A percentile compares a stretch with the other conserved stretches of the same genome.
Evolutionary conservation across 2,329 filamentous ascomycete species (phyloP).

Genomic region (Apiospora koreana): DNA sequence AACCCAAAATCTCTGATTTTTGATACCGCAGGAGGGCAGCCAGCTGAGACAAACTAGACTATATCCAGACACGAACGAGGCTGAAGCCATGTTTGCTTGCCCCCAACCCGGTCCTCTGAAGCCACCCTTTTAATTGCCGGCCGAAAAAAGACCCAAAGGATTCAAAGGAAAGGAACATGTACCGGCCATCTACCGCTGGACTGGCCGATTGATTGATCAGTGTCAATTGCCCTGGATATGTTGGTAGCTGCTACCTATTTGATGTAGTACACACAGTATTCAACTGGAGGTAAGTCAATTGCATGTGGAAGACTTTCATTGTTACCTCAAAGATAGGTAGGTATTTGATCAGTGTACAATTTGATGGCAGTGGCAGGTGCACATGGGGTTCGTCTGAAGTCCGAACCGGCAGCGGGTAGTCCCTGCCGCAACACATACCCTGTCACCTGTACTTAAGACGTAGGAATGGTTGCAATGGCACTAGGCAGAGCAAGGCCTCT

Average conservation of each 20-base stretch:
- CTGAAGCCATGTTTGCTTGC: conserved; percentile 7
- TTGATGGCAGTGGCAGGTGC: background rate
- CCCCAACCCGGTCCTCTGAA: background rate
- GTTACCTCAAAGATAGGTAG: no score
- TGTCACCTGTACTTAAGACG: no score
- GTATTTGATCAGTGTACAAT: no score
- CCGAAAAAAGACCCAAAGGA: background rate
- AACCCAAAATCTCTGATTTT: background rate
- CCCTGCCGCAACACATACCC: background rate
- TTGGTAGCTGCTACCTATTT: background rate
- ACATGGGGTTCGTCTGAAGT: conserved; percentile 7
- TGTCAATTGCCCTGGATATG: background rate
- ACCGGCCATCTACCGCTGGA: background rate
- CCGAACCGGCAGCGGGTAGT: background rate
- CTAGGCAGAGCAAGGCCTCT: background rate
- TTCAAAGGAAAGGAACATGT: background rate
- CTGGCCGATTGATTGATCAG: no score
- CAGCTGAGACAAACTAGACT: background rate
- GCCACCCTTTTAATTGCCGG: background rate
- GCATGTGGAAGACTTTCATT: no score
- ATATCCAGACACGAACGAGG: conserved; percentile 4
- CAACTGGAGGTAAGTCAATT: background rate
- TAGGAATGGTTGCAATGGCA: background rate
- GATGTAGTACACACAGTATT: no score
- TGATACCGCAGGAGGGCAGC: no score